Conservation (phyloP, 768 basidiomycete genomes). For the Lentinula boryana region DNA sequence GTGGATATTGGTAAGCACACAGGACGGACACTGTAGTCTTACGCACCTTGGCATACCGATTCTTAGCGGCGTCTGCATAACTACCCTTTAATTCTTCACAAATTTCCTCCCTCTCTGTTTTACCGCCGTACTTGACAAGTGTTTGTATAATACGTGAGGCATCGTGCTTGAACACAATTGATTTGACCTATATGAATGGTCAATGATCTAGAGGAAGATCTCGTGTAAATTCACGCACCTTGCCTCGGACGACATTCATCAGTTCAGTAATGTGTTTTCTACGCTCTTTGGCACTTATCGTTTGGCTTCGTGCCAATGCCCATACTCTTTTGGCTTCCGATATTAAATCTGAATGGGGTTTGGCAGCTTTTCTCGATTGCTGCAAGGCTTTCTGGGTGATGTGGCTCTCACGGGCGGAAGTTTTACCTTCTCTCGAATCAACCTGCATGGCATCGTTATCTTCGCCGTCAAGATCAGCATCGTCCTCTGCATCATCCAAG, state of each 20-base stretch:
- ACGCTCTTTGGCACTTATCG: constrained; percentile 71
- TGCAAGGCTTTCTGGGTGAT: constrained; percentile 62
- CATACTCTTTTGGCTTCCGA: constrained; percentile 71
- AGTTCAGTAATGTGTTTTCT: constrained; percentile 69
- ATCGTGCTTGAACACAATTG: constrained; percentile 68
- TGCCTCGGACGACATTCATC: constrained; percentile 72
- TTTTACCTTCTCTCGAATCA: constrained; percentile 20
- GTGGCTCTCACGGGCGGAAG: constrained; percentile 65
- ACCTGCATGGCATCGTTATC: constrained; percentile 25
- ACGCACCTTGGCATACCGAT: constrained; percentile 84
- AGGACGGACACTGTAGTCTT: neutral
- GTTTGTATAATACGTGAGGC: constrained; percentile 83
- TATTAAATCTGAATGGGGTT: constrained; percentile 70
- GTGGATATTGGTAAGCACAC: neutral
- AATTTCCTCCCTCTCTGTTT: constrained; percentile 71
- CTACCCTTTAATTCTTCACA: constrained; percentile 79
- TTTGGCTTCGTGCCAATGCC: constrained; percentile 52
- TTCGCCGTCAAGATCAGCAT: constrained; percentile 23
- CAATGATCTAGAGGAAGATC: neutral
- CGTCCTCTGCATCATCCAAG: constrained; percentile 36
- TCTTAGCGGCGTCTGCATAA: constrained; percentile 73
- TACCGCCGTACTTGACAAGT: constrained; percentile 75
- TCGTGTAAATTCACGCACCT: constrained; percentile 71
- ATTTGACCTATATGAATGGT: neutral
- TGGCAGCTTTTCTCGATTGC: constrained; percentile 68